Base-by-base conservation (phyloP, 129 eudicot genomes). In the Sambucus nigra region DNA sequence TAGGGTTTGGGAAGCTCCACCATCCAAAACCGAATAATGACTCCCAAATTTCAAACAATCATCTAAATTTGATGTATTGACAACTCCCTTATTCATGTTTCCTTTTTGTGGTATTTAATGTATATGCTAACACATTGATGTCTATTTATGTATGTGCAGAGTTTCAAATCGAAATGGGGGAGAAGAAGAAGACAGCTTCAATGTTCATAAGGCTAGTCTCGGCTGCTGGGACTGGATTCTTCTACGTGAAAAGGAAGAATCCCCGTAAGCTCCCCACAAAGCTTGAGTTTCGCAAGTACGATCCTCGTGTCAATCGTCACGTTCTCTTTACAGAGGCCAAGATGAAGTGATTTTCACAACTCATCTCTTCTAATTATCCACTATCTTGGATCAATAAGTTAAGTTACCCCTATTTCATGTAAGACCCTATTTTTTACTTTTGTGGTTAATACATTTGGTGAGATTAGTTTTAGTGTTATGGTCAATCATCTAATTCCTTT, bases 191-290 rank as follows among this genome's bases (percentile, higher is more conserved):
- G 76, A 80, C 91, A 35, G 94, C 77, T 46, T 72, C 94, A 1
- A 35, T 80, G 57, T 59, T 92, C 39, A 75, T 82, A 59, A 75
- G 82, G 75, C 76, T 86, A 11, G 84, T 92, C 25, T 92, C 99
- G 28, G 82, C 95, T n/a, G 99, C 99, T 46, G 96, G 94, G 28
- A 92, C 99, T 12, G 99, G 99, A 29, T 92, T 92, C 69, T 92
- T 86, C 64, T 92, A 92, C 47, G 96, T 86, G 58, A 81, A 73
- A 70, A 86, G 69, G 77, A 92, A 92, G 77, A 92, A 82, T 50
- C 91, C 99, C 6, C 86, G 73, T 76, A 82, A 83, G 79, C 62
- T 74, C 15, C 77, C 70, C 20, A 68, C 68, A 9, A 92, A 86
- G 69, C 99, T 92, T 9, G 94, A 92, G 73, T 82, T 92, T 51